Conservation (phyloP, 2,329 filamentous ascomycete genomes). For the Ophiostoma australiae region DNA sequence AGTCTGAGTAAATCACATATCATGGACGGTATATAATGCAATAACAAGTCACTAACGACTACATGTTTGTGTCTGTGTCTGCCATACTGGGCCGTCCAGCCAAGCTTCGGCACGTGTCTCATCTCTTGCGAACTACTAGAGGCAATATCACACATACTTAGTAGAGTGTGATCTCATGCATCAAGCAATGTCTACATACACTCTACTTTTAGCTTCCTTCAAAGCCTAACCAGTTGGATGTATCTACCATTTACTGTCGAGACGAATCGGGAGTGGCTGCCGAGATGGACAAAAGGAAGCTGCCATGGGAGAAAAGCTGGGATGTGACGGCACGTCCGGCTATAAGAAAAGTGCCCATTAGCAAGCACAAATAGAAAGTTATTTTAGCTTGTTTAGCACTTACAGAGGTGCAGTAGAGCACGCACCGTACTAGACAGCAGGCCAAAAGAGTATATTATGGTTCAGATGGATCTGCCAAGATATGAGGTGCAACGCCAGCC, state of each 20-base stretch:
- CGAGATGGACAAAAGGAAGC: constrained; percentile 7
- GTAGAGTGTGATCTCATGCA: background rate
- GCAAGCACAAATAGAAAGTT: background rate
- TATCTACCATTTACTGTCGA: background rate
- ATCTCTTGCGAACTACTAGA: background rate
- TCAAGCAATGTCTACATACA: background rate
- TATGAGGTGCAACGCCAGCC: background rate
- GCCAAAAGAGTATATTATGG: background rate
- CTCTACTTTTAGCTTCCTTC: background rate
- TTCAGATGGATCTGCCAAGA: constrained; percentile 4
- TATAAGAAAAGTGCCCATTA: background rate
- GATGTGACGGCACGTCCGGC: background rate
- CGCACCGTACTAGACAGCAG: background rate
- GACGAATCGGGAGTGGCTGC: background rate
- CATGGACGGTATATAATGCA: background rate
- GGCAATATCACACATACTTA: background rate
- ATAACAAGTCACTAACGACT: background rate
- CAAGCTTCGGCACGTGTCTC: constrained; percentile 5
- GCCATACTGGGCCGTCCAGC: background rate
- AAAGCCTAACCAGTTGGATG: background rate
- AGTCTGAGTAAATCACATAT: too few relatives aligned
- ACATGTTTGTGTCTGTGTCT: background rate
- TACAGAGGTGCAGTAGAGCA: background rate
- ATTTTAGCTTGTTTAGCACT: too few relatives aligned
- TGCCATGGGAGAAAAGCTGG: background rate